These are phyloP conservation scores for Aurifilum marmelostoma DNA, from an alignment of 2,329 filamentous ascomycete genomes.

Conservation along the genomic window DNA sequence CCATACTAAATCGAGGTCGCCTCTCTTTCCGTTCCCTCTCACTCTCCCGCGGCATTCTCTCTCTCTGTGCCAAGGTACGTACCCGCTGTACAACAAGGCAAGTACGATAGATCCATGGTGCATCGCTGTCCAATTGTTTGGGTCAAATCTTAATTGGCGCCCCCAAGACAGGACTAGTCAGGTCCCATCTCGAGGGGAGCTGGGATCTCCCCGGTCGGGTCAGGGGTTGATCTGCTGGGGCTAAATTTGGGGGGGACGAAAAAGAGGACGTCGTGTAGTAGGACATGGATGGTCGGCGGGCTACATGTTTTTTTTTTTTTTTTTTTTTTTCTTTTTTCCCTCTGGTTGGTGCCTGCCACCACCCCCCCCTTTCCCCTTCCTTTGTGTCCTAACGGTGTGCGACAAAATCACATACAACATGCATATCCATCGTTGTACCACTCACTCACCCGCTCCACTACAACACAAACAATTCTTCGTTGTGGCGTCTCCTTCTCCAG, in stretches of 20 bases:
- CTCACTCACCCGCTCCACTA: too few relatives aligned
- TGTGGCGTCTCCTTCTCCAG: background rate
- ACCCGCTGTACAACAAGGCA: background rate
- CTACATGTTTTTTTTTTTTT: background rate
- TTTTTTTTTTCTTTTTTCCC: too few relatives aligned
- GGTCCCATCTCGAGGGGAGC: conserved; percentile 4
- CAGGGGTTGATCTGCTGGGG: background rate
- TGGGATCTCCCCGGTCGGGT: conserved; percentile 3
- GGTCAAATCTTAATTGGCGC: conserved; percentile 18
- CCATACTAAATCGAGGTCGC: background rate
- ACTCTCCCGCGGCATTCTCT: too few relatives aligned
- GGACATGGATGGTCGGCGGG: background rate
- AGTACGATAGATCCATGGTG: conserved; percentile 2
- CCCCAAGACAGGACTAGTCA: conserved; percentile 14
- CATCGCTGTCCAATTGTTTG: conserved; percentile 8
- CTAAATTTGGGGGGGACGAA: background rate
- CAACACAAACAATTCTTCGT: background rate
- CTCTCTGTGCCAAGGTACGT: background rate
- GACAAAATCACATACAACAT: too few relatives aligned
- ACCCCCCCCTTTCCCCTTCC: too few relatives aligned
- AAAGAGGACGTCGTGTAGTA: background rate
- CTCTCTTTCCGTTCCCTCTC: too few relatives aligned
- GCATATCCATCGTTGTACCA: too few relatives aligned
- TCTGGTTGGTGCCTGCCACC: too few relatives aligned
- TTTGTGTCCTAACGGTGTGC: too few relatives aligned